These are phyloP conservation scores for Spongospora subterranea DNA, from an alignment of 208 protist species.

Conservation along the genomic window DNA sequence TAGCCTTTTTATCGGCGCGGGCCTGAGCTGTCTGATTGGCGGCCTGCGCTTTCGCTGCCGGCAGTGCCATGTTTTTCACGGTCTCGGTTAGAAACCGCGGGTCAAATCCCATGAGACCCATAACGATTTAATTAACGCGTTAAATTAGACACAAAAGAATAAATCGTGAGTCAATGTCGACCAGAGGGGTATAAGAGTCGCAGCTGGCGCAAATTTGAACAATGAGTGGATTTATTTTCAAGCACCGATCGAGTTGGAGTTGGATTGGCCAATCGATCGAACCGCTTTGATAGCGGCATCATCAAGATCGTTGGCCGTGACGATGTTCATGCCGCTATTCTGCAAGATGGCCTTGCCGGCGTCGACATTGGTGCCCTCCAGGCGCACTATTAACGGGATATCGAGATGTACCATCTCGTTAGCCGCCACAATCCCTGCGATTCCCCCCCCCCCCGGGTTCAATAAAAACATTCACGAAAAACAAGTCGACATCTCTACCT, in stretches of 20 bases:
- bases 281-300: constrained; percentile 68
- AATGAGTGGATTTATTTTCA: too few species aligned
- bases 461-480: background rate
- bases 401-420: constrained; percentile 78
- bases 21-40: constrained; percentile 35
- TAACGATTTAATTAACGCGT: background rate
- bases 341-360: constrained; percentile 81
- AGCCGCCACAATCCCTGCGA: constrained; percentile 88
- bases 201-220: too few species aligned
- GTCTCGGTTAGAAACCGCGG: constrained; percentile 18
- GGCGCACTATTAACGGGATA: constrained; percentile 89
- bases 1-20: constrained; percentile 12
- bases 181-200: too few species aligned
- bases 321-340: constrained; percentile 64
- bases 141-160: too few species aligned
- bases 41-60: constrained; percentile 39
- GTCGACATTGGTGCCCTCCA: constrained; percentile 91
- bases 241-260: too few species aligned
- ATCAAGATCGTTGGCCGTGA: constrained; percentile 62
- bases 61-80: constrained; percentile 38
- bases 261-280: too few species aligned
- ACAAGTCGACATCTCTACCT: constrained; percentile 78
- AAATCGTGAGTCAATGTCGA: too few species aligned
- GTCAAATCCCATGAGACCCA: constrained; percentile 20
- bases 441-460: background rate